These are phyloP conservation scores for Orbilia quercus DNA, from an alignment of 2,329 filamentous ascomycete genomes.

Conservation along the genomic window DNA sequence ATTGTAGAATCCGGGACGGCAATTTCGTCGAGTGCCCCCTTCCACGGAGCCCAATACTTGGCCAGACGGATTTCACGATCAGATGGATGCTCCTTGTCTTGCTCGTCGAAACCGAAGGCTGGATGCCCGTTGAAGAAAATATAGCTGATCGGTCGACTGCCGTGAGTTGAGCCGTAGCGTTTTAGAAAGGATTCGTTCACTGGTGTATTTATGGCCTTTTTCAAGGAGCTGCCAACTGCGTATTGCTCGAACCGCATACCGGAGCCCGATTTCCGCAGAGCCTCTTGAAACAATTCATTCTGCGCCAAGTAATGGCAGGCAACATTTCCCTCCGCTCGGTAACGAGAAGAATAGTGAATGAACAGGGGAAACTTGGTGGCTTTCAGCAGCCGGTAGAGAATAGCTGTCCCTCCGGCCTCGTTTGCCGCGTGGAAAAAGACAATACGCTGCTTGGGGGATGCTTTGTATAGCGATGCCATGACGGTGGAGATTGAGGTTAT, in stretches of 20 bases:
- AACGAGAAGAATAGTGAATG: slow-evolving; percentile 31
- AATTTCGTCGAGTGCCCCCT: slow-evolving; percentile 8
- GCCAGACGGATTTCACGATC: slow-evolving; percentile 4
- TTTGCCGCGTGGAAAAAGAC: slow-evolving; percentile 32
- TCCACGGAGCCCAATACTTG: slow-evolving; percentile 45
- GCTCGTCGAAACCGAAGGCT: not conserved
- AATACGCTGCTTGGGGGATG: slow-evolving; percentile 14
- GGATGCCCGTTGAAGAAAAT: slow-evolving; percentile 43
- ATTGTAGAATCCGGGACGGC: slow-evolving; percentile 5
- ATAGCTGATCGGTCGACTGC: slow-evolving; percentile 42
- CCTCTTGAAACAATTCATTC: not conserved
- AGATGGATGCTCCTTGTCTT: not conserved
- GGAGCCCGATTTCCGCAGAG: slow-evolving; percentile 4
- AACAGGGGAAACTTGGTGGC: slow-evolving; percentile 27
- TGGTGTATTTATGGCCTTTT: too few species aligned
- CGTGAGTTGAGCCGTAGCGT: not conserved
- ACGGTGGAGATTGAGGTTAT: not conserved
- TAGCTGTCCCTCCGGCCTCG: slow-evolving; percentile 33
- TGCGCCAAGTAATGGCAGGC: not conserved
- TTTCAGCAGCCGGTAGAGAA: slow-evolving; percentile 40
- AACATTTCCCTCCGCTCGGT: not conserved
- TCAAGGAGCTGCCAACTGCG: not conserved
- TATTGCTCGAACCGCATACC: not conserved
- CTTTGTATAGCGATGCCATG: not conserved
- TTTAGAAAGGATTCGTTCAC: not conserved